A percentile compares a stretch with the other conserved stretches of the same genome.
Conservation (phyloP, 345 rosid genomes). For the Gossypium ekmanianum region DNA sequence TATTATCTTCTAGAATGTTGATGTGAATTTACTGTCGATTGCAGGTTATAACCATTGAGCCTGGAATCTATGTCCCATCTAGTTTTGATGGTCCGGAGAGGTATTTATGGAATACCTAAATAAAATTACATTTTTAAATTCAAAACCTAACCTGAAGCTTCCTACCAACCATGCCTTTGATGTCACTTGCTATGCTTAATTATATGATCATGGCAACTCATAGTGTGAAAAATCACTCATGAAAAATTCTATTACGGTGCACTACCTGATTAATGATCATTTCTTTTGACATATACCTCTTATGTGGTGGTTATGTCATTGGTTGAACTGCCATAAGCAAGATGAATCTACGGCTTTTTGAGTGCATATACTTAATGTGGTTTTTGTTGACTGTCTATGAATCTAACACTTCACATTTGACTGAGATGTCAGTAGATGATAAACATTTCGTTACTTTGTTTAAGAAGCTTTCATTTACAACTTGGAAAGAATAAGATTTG, state of each 20-base stretch:
- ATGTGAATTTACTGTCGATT: constrained; percentile 17
- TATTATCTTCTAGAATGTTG: background rate
- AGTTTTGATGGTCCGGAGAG: constrained; percentile 60
- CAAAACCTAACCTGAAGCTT: constrained; percentile 4
- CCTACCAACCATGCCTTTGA: background rate
- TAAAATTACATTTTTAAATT: background rate
- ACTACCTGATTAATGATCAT: background rate
- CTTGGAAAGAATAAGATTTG: background rate
- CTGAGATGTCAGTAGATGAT: background rate
- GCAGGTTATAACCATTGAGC: constrained; percentile 96
- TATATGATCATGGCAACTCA: background rate
- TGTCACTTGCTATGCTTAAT: background rate
- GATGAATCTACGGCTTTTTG: background rate
- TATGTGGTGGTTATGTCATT: background rate
- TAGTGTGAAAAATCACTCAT: background rate
- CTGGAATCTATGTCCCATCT: constrained; percentile 83
- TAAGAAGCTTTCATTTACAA: constrained; percentile 1
- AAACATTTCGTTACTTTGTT: background rate
- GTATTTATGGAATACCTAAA: constrained; percentile 29
- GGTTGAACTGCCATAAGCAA: constrained; percentile 1
- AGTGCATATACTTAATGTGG: background rate
- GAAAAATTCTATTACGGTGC: background rate
- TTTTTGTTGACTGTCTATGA: background rate
- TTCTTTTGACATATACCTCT: background rate
- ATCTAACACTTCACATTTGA: background rate